Conservation (phyloP, 129 eudicot genomes). For the Tagetes patula region DNA sequence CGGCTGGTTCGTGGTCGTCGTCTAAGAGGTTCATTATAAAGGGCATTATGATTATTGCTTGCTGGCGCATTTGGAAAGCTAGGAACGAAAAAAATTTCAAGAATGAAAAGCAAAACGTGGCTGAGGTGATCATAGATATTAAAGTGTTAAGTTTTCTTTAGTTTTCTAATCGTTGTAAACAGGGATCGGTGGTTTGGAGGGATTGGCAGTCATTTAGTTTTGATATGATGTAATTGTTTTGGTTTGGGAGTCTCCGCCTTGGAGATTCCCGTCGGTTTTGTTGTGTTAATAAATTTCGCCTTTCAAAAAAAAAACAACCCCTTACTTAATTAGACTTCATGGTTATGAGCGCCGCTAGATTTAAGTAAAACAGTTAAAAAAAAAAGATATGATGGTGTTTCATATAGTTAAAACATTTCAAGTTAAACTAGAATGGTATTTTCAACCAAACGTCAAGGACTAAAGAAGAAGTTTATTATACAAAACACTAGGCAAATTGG, state of each 20-base stretch:
- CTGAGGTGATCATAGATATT: background rate
- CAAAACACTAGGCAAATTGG: too few relatives aligned
- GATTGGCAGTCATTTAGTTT: background rate
- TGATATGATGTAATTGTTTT: background rate
- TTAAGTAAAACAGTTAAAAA: too few relatives aligned
- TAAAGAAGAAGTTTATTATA: too few relatives aligned
- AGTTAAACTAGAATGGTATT: too few relatives aligned
- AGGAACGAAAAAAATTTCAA: background rate
- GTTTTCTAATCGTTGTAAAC: background rate
- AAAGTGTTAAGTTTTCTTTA: background rate
- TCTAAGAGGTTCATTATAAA: too few relatives aligned
- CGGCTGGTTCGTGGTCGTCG: too few relatives aligned
- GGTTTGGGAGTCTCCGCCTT: conserved; percentile 7
- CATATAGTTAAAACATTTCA: too few relatives aligned
- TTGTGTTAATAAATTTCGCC: background rate
- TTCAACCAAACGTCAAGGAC: too few relatives aligned
- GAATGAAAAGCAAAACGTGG: background rate
- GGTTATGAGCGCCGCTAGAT: too few relatives aligned
- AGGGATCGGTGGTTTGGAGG: background rate
- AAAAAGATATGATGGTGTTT: too few relatives aligned
- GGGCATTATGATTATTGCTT: background rate
- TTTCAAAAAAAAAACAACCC: too few relatives aligned
- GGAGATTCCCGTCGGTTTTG: conserved; percentile 3
- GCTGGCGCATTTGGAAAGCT: background rate
- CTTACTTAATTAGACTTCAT: too few relatives aligned